These are phyloP conservation scores for Nematocida minor DNA, from an alignment of 371 early-diverging fungal species.

Conservation along the genomic window DNA sequence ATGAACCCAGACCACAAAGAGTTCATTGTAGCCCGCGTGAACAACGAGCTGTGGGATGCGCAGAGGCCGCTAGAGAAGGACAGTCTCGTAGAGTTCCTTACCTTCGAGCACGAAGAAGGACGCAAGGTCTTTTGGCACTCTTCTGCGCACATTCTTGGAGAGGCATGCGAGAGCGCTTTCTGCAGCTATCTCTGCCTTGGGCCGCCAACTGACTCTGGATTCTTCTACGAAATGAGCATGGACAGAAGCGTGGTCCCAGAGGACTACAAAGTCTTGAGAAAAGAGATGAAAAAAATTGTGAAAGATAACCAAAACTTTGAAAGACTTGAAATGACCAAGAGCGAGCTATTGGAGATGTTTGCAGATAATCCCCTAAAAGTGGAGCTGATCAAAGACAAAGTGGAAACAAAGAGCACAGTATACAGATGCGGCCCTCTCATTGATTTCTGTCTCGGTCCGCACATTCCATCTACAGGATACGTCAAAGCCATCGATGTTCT, in stretches of 20 bases:
- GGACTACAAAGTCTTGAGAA: slow-evolving; percentile 79
- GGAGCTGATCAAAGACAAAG: slow-evolving; percentile 70
- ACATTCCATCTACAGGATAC: slow-evolving; percentile 83
- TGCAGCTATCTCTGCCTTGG: slow-evolving; percentile 85
- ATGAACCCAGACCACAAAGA: slow-evolving; percentile 37
- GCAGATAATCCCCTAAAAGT: slow-evolving; percentile 67
- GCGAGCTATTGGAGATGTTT: slow-evolving; percentile 87
- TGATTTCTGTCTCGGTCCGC: slow-evolving; percentile 96
- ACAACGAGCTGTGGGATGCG: slow-evolving; percentile 85
- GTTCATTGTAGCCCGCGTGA: slow-evolving; percentile 64
- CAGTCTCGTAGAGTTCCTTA: slow-evolving; percentile 77
- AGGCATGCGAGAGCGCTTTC: slow-evolving; percentile 82
- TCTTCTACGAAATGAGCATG: slow-evolving; percentile 90
- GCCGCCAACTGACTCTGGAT: slow-evolving; percentile 93
- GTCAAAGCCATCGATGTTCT: slow-evolving; percentile 81
- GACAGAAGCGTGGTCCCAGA: slow-evolving; percentile 70
- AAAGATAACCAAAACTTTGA: slow-evolving; percentile 90
- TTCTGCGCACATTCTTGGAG: slow-evolving; percentile 96
- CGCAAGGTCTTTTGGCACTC: slow-evolving; percentile 97
- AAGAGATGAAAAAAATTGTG: slow-evolving; percentile 73
- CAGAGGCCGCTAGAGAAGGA: slow-evolving; percentile 74
- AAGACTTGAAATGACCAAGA: slow-evolving; percentile 78
- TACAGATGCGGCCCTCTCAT: slow-evolving; percentile 68
- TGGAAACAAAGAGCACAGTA: slow-evolving; percentile 84
- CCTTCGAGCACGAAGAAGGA: slow-evolving; percentile 73